Evolutionary conservation across 768 basidiomycete species (phyloP), one percentile per base, ranked within the genome.

Genomic region (Phylloporus arenicola): DNA sequence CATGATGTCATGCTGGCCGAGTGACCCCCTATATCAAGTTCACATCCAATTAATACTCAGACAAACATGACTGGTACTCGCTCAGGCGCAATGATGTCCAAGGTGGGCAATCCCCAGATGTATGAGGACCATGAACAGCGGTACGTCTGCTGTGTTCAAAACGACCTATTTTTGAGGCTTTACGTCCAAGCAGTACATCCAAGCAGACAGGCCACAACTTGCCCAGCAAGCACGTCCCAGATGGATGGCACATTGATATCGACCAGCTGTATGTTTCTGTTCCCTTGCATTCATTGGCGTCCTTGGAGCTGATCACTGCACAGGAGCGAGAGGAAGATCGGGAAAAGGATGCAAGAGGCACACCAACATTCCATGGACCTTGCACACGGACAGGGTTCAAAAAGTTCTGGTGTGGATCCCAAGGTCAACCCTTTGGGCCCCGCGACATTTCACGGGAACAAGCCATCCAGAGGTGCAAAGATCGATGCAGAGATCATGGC

Each of bases 401-500:
- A 16, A 66, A 71, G 35, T 50, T 65, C 51, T 43, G 58, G 55
- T 43, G 55, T 57, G 6, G 60, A 70, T 37, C 71, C 71, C 0
- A 61, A 69, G 27, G 62, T 64, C 0, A 72, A 81, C 49, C 80
- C 81, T 11, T 60, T 77, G 25, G 71, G 70, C 40, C 77, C 77
- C 10, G 80, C 79, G 1, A 64, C 62, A n/a, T 60, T 69, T 14
- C 81, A 83, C 47, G 79, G 81, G 0, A 74, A 83, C 55, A 67
- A 82, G 53, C 81, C 82, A 0, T 81, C 80, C 0, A 65, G 73
- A 34, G 81, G 82, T 0, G 82, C 81, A 2, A 63, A 76, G 59
- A 72, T 81, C n/a, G 82, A 84, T 57, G 76, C 77, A 4, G 68
- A 82, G 54, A 64, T 83, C 17, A 71, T 77, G 67, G 58, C 58